Conservation (phyloP, 805 yeast species). For the Blastobotrys peoriensis region DNA sequence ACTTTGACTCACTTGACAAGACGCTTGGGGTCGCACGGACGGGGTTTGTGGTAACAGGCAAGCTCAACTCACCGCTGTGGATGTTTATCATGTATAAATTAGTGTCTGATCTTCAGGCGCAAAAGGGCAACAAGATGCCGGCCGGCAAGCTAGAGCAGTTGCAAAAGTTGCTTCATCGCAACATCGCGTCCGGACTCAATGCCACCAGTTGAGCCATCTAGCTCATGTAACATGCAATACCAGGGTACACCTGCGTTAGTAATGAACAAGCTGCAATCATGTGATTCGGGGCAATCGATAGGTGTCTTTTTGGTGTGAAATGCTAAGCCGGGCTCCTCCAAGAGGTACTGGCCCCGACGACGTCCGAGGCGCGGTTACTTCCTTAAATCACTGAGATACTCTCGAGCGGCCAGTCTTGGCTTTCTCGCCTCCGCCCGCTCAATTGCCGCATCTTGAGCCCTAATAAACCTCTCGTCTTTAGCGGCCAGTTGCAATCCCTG, state of each 20-base stretch:
- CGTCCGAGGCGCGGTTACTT: too few species aligned
- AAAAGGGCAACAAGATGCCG: not conserved
- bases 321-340: too few species aligned
- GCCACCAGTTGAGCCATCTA: too few species aligned
- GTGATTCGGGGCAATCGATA: too few species aligned
- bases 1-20: not conserved
- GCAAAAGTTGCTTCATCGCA: not conserved
- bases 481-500: not conserved
- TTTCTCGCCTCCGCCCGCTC: not conserved
- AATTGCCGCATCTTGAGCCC: not conserved
- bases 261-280: too few species aligned
- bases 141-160: not conserved
- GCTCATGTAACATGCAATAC: too few species aligned
- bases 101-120: not conserved
- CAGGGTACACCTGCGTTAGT: too few species aligned
- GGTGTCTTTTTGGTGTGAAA: too few species aligned
- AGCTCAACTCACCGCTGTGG: not conserved
- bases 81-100: not conserved
- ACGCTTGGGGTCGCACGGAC: not conserved
- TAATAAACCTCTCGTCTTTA: not conserved
- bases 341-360: too few species aligned
- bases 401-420: not conserved
- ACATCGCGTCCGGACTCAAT: not conserved
- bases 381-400: not conserved
- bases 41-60: not conserved